A percentile compares a stretch with the other conserved stretches of the same genome.
Conservation (phyloP, 306 rosid species). For the Vachellia pachyceras region DNA sequence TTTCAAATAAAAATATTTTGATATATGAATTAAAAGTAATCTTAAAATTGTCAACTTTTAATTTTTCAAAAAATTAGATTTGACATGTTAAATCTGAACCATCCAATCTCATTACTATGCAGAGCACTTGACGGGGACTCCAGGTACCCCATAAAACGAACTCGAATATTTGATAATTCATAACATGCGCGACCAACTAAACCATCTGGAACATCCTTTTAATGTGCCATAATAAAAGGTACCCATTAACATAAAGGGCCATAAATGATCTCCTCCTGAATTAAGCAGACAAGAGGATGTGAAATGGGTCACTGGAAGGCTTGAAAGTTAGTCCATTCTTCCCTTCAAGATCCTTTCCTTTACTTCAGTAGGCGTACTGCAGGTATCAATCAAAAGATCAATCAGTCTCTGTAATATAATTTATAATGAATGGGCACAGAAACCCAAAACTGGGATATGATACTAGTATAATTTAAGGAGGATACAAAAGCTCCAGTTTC, state of each 20-base stretch:
- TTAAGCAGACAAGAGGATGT: conserved; percentile 32
- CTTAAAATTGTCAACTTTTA: not conserved
- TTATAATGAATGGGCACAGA: not conserved
- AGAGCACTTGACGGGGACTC: not conserved
- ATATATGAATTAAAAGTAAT: not conserved
- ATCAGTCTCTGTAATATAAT: conserved; percentile 19
- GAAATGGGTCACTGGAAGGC: conserved; percentile 1
- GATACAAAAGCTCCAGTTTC: not conserved
- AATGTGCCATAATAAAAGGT: conserved; percentile 28
- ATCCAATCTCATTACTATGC: not conserved
- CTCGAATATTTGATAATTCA: conserved; percentile 19
- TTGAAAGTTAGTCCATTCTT: conserved; percentile 76
- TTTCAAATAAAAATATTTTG: not conserved
- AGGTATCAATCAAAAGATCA: conserved; percentile 25
- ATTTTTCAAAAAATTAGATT: too few relatives aligned
- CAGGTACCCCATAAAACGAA: not conserved
- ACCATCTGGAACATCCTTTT: not conserved
- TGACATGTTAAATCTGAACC: not conserved
- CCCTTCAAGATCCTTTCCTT: conserved; percentile 94
- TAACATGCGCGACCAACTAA: conserved; percentile 22
- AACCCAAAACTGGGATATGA: not conserved
- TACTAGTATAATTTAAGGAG: not conserved
- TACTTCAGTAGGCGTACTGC: conserved; percentile 94
- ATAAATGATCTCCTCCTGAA: conserved; percentile 29
- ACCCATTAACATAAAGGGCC: conserved; percentile 14